Evolutionary conservation across 2,329 filamentous ascomycete genomes (phyloP).

Genomic region (Colletotrichum tropicale): DNA sequence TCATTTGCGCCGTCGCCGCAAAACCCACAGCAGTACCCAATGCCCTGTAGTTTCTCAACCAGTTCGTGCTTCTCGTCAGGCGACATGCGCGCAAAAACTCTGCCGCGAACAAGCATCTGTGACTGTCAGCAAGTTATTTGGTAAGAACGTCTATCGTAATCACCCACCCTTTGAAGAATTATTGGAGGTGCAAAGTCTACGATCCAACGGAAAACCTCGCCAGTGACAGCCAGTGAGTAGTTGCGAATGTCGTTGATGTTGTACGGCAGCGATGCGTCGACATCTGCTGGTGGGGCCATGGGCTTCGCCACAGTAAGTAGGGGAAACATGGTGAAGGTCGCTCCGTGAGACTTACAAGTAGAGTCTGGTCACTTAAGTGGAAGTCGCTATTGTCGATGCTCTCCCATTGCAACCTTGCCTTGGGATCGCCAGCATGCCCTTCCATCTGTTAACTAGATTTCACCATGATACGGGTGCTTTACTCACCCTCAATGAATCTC

Average conservation of each 20-base stretch:
- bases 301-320: conserved; percentile 54
- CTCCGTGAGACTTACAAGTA: conserved; percentile 61
- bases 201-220: conserved; percentile 96
- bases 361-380: conserved; percentile 77
- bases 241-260: conserved; percentile 82
- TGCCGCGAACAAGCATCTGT: conserved; percentile 87
- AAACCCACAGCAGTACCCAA: conserved; percentile 94
- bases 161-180: conserved; percentile 71
- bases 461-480: neutral
- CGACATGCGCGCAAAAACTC: conserved; percentile 97
- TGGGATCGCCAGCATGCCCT: conserved; percentile 76
- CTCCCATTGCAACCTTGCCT: conserved; percentile 83
- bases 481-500: conserved; percentile 76
- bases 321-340: neutral
- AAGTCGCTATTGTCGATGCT: conserved; percentile 88
- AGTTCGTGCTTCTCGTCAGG: conserved; percentile 98
- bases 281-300: conserved; percentile 70
- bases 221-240: conserved; percentile 87
- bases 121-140: neutral
- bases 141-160: neutral
- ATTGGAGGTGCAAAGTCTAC: conserved; percentile 88
- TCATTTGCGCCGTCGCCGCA: conserved; percentile 98
- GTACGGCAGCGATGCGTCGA: conserved; percentile 84
- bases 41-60: conserved; percentile 94
- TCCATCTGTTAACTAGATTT: neutral